phyloP scores from a whole-genome alignment of 2,329 filamentous ascomycete species.

The Epichloe glyceriae region DNA sequence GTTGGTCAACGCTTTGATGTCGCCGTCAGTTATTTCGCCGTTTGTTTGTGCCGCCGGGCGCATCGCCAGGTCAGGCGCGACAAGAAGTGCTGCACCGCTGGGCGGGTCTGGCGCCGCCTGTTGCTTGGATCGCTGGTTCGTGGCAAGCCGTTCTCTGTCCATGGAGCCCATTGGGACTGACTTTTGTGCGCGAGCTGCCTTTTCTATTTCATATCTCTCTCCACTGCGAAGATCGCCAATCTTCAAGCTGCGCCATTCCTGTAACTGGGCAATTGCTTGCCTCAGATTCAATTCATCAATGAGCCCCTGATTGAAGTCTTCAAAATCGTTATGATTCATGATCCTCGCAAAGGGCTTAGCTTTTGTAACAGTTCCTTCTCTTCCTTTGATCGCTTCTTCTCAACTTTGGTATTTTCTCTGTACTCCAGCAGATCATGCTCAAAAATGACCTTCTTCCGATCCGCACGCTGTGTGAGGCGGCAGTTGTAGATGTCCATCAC shows the following conservation, averaged over 20 bases:
- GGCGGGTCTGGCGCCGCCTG: constrained; percentile 54
- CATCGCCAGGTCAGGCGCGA: constrained; percentile 65
- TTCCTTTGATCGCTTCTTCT: constrained; percentile 94
- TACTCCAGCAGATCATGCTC: constrained; percentile 92
- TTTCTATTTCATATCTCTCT: constrained; percentile 88
- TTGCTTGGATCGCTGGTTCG: constrained; percentile 56
- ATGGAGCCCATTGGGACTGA: constrained; percentile 63
- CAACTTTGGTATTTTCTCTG: constrained; percentile 72
- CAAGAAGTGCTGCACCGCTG: constrained; percentile 61
- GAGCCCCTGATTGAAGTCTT: constrained; percentile 70
- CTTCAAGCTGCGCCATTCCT: constrained; percentile 80
- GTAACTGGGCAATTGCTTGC: constrained; percentile 77
- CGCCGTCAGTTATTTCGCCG: constrained; percentile 32
- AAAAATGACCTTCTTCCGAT: constrained; percentile 93
- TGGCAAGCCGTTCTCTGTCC: constrained; percentile 66
- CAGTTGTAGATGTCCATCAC: constrained; percentile 98
- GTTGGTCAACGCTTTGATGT: constrained; percentile 12
- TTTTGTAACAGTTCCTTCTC: constrained; percentile 79
- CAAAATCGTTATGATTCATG: constrained; percentile 90
- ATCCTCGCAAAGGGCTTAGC: constrained; percentile 92
- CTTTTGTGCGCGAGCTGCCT: constrained; percentile 60
- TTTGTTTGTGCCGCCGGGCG: constrained; percentile 30
- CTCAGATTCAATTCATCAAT: constrained; percentile 85
- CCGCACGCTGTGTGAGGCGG: constrained; percentile 76
- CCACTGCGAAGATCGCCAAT: constrained; percentile 77